phyloP scores from a whole-genome alignment of 2,329 filamentous ascomycete genomes.

The Delphinella strobiligena region DNA sequence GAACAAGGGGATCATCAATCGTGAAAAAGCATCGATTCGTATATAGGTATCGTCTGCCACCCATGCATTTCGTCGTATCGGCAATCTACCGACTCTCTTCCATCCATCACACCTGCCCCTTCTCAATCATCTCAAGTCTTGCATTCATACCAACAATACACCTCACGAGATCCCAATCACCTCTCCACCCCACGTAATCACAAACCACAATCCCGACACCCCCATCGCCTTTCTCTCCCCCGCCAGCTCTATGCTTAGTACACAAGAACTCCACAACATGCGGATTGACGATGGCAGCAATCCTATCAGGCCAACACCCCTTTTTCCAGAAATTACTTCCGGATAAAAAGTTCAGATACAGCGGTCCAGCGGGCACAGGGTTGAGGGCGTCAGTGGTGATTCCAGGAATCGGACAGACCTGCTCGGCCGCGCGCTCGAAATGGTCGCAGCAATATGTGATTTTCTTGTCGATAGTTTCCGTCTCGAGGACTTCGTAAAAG shows the following conservation, averaged over 20 bases:
- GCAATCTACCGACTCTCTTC: too few species aligned
- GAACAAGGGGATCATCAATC: too few species aligned
- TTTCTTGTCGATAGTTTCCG: constrained; percentile 67
- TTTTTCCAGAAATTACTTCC: constrained; percentile 91
- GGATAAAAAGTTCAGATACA: constrained; percentile 84
- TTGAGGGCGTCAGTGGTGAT: constrained; percentile 24
- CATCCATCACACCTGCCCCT: constrained; percentile 1
- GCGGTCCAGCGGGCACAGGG: constrained; percentile 42
- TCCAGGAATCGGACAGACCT: constrained; percentile 26
- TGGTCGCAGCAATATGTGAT: constrained; percentile 62
- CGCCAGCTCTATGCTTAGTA: constrained; percentile 33
- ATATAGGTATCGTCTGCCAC: too few species aligned
- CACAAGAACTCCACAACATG: constrained; percentile 51
- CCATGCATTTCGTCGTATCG: too few species aligned
- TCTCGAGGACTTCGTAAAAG: constrained; percentile 78
- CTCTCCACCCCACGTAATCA: constrained; percentile 80
- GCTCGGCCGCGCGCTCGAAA: constrained; percentile 52
- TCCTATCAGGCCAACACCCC: constrained; percentile 84
- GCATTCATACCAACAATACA: constrained; percentile 89
- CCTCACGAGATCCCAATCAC: constrained; percentile 81
- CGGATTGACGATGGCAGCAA: constrained; percentile 80
- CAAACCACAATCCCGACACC: constrained; percentile 80
- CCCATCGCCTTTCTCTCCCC: constrained; percentile 33
- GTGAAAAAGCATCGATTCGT: too few species aligned
- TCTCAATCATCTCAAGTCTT: constrained; percentile 31